Base-by-base conservation (phyloP, 371 early-diverging fungal genomes). In the Batrachochytrium dendrobatidis region DNA sequence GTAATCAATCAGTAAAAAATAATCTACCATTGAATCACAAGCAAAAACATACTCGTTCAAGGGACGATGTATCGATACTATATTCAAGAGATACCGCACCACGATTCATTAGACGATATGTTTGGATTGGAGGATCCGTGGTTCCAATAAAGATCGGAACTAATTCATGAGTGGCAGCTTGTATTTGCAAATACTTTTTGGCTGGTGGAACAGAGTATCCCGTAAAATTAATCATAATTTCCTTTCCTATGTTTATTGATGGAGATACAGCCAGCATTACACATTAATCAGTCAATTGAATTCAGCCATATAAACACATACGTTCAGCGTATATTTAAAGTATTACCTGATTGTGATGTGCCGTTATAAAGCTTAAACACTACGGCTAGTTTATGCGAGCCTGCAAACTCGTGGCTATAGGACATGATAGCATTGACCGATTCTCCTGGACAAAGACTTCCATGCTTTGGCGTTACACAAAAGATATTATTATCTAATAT, bases 401-500 rank as follows among this genome's bases (percentile, higher is more conserved):
- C 76, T 8, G 69, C 55, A 56, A 71, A 66, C 35, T 69, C 68
- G 34, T 76, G 76, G 31, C 57, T 59, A 59, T 76, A 76, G 7
- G 73, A 54, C 64, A 76, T 63, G 1, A 62, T 34, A 17, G 73
- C 60, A 43, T 66, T 63, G 5, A 59, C 64, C 17, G 64, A 66
- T 28, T 76, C 71, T 26, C 63, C 66, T 1, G 73, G 73, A 18
- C 65, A 57, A n/a, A 76, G 67, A 12, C 65, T 50, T 1, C 76
- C 76, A 33, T 32, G 63, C 60, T 72, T 76, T 25, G 76, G 76
- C 6, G 53, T 29, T 10, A 76, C 64, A 2, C 58, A 29, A 49
- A 76, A 76, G 20, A 76, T 34, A 17, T 45, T 59, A 53, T 76
- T 76, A 53, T 76, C 76, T 10, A 72, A 44, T 33, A 76, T 76